Base-by-base conservation (phyloP, 257 asterid genomes). In the Vinca minor region DNA sequence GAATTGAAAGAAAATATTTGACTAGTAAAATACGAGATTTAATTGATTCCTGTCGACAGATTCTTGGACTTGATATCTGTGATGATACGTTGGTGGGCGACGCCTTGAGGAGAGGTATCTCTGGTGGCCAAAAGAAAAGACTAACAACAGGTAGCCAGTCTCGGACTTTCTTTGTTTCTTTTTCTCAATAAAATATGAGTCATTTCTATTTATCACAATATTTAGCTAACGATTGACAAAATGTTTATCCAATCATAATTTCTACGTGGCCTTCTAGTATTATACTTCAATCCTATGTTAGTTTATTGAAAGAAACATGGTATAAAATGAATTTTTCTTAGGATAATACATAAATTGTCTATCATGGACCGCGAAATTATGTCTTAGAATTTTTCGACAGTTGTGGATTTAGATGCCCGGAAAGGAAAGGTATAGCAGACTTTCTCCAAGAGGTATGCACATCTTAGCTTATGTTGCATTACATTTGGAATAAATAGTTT, bases 331-430 rank as follows among this genome's bases (percentile, higher is more conserved):
- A 34, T 34, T 34, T 7, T 7, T 34, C 4, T 34, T 34, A 34
- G 38, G 38, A 34, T 34, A 34, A 34, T 3, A 34, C 7, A 34
- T 34, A 34, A 66, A 84, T 87, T 5, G 84, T 84, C 1, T 86
- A 84, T 31, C 91, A 86, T 67, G 91, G 95, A 53, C 87, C 91
- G 11, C 62, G 82, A 64, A 81, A 68, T 45, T 57, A 77, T 56
- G 79, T 78, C 18, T 67, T 84, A 5, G 80, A 78, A 26, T 84
- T 87, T 74, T 87, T 87, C 55, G 76, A 81, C 49, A 64, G 64
- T 6, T 82, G 85, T 38, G 95, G 95, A 17, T 87, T 87, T 75
- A 79, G 48, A 56, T 87, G 95, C 72, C 95, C 95, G 0, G 85
- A 84, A 38, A 79, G 95, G 53, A 87, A 87, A 76, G 92, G 35